Base-by-base conservation (phyloP, 1,284 basidiomycete genomes). In the Ceratobasidium theobromae region DNA sequence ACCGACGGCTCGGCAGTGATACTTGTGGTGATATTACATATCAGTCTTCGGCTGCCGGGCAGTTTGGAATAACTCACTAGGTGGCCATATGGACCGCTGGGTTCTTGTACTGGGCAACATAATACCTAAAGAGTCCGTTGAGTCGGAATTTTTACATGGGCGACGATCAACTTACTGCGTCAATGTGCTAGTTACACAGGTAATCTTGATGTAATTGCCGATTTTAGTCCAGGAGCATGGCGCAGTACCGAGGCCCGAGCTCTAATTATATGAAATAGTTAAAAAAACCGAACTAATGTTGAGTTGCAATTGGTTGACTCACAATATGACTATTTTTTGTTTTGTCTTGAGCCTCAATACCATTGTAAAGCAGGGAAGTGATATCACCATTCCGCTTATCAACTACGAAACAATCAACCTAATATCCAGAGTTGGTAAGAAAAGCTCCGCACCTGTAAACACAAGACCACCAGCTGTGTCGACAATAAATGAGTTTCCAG, bases 1-100 rank as follows among this genome's bases (percentile, higher is more conserved):
- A 82, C 78, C 41, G 69, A 68, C 1, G 80, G 79, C 66, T 81
- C 80, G 5, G 45, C 52, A n/a, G 48, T 65, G 18, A 45, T 45
- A 21, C 43, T 45, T 38, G 8, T 14, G 18, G 43, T 8, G 18
- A 45, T 45, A 45, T 21, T 9, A 11, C 18, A 11, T 14, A 21
- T 21, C 18, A 14, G 43, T 45, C 18, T 21, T 38, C 16, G 35
- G 35, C 8, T 8, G 35, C 35, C 8, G 35, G 35, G 9, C 9
- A 38, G 9, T 8, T 16, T 8, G 16, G 18, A 45, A 45, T 5
- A 21, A 45, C 43, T 25, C 27, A 46, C 33, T 66, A 66, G 30
- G 65, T 66, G 8, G 40, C 65, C 65, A 66, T 66, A 45, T 66
- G 46, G 23, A 66, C 58, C 16, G n/a, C 49, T 9, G 53, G 38